A percentile compares a stretch with the other conserved stretches of the same genome.
phyloP scores from a whole-genome alignment of 2,329 filamentous ascomycete genomes.

The Aspergillus aculeatus region DNA sequence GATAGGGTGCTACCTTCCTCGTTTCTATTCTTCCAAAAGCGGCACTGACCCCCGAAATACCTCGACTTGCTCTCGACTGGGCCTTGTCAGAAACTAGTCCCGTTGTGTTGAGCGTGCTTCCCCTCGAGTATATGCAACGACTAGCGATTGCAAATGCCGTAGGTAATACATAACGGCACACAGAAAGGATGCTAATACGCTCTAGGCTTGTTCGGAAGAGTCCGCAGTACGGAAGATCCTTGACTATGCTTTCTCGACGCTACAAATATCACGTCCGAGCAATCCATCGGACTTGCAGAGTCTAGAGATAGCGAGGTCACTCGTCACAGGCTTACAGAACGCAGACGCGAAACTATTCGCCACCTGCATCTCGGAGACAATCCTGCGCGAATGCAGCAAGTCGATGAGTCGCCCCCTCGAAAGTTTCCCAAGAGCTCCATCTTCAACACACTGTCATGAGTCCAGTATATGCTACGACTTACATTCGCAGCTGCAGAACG shows the following conservation, averaged over 20 bases:
- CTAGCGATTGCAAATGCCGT: conserved; percentile 42
- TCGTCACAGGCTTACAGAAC: conserved; percentile 26
- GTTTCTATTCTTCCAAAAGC: conserved; percentile 26
- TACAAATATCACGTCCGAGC: conserved; percentile 14
- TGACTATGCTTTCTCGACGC: conserved; percentile 22
- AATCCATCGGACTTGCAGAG: conserved; percentile 12
- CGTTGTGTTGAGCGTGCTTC: conserved; percentile 21
- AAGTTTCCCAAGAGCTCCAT: conserved; percentile 21
- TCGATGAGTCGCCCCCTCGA: conserved; percentile 18
- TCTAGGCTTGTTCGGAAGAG: conserved; percentile 22
- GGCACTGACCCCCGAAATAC: conserved; percentile 28
- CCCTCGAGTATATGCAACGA: conserved; percentile 23
- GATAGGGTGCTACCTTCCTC: conserved; percentile 35
- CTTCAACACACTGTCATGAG: conserved; percentile 20
- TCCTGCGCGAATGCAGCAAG: conserved; percentile 16
- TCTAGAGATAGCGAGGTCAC: conserved; percentile 23
- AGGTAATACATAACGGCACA: conserved; percentile 16
- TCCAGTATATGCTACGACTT: conserved; percentile 21
- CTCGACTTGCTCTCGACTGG: conserved; percentile 22
- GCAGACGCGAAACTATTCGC: conserved; percentile 10
- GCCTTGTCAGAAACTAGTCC: conserved; percentile 27
- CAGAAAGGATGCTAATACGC: conserved; percentile 15
- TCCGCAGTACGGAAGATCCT: conserved; percentile 23
- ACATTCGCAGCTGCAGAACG: conserved; percentile 22
- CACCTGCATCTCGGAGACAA: conserved; percentile 12